Percentiles rank a stretch among this genome's conserved stretches.
Conservation (phyloP, 371 early-diverging fungal species). For the Mortierella sp. region DNA sequence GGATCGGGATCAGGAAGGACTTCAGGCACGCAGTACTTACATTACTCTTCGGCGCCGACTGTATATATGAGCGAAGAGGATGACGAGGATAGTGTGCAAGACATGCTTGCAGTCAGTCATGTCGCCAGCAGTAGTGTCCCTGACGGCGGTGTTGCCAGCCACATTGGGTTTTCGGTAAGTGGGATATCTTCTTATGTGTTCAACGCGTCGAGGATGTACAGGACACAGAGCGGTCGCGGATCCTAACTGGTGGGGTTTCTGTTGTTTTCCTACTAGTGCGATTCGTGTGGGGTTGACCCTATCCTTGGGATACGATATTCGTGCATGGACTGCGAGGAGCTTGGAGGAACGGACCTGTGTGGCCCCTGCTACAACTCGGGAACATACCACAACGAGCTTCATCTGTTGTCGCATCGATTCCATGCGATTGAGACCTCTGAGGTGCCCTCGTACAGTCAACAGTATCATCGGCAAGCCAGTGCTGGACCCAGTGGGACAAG, state of each 20-base stretch:
- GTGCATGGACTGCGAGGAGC: constrained; percentile 69
- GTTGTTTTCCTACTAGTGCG: constrained; percentile 57
- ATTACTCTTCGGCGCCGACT: constrained; percentile 65
- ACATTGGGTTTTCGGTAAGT: constrained; percentile 73
- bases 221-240: too few species aligned
- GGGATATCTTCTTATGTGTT: background rate
- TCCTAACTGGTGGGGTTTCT: too few species aligned
- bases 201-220: too few species aligned
- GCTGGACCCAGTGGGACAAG: constrained; percentile 37
- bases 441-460: constrained; percentile 25
- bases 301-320: constrained; percentile 73
- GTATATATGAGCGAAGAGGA: constrained; percentile 76
- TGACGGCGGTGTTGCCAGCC: constrained; percentile 55
- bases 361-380: constrained; percentile 41
- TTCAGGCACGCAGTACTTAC: constrained; percentile 71
- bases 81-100: constrained; percentile 64
- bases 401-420: constrained; percentile 43
- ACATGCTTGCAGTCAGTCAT: constrained; percentile 63
- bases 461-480: constrained; percentile 12
- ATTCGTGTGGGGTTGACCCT: constrained; percentile 72
- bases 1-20: constrained; percentile 58
- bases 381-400: constrained; percentile 33
- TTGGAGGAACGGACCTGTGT: constrained; percentile 51
- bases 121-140: constrained; percentile 15
- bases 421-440: constrained; percentile 38